Percentiles rank a stretch among this genome's conserved stretches.
These are phyloP conservation scores for Penicillium antarcticum DNA, from an alignment of 495 filamentous ascomycete species.

Conservation along the genomic window DNA sequence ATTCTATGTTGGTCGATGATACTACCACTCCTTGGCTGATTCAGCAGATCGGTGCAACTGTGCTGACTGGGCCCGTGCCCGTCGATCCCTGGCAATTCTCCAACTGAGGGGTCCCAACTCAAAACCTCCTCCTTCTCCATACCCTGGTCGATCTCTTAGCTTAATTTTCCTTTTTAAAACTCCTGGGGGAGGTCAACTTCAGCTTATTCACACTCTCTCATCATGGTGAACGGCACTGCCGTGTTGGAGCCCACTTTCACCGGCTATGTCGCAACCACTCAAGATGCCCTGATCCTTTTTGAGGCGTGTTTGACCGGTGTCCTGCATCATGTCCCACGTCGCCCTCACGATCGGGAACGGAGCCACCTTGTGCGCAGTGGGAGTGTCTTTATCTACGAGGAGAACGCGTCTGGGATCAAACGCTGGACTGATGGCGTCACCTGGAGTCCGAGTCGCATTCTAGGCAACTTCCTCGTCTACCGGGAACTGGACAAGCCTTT, in stretches of 20 bases:
- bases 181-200: neutral
- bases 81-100: slow-evolving; percentile 36
- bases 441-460: slow-evolving; percentile 88
- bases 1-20: too few relatives aligned
- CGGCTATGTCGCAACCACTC: slow-evolving; percentile 67
- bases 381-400: slow-evolving; percentile 86
- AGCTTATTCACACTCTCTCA: slow-evolving; percentile 12
- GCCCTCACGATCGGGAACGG: slow-evolving; percentile 83
- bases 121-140: slow-evolving; percentile 33
- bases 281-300: slow-evolving; percentile 73
- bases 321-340: slow-evolving; percentile 70
- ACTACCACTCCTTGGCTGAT: neutral
- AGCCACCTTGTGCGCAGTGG: slow-evolving; percentile 72
- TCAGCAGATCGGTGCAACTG: slow-evolving; percentile 32
- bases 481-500: slow-evolving; percentile 80
- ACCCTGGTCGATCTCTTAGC: slow-evolving; percentile 34
- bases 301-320: slow-evolving; percentile 68
- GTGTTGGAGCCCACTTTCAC: slow-evolving; percentile 56
- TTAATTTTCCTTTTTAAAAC: slow-evolving; percentile 14
- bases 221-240: slow-evolving; percentile 45
- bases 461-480: slow-evolving; percentile 87
- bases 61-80: slow-evolving; percentile 37
- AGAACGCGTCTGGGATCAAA: slow-evolving; percentile 84
- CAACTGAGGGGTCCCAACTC: slow-evolving; percentile 32
- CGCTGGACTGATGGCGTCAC: slow-evolving; percentile 88